phyloP scores from a whole-genome alignment of 2,329 filamentous ascomycete species.

The Parascedosporium putredinis region DNA sequence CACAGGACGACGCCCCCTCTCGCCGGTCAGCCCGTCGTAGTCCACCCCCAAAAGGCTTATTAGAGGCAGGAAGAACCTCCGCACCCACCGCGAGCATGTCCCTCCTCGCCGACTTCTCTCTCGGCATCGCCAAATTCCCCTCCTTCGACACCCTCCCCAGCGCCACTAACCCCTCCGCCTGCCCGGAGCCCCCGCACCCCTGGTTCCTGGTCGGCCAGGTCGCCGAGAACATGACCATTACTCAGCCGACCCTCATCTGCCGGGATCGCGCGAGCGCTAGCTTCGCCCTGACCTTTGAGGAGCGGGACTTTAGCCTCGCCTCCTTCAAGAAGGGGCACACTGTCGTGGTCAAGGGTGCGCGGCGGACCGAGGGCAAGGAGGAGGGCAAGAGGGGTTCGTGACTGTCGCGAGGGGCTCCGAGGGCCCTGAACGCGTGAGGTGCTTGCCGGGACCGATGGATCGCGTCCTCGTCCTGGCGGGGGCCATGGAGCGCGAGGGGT shows the following conservation, averaged over 20 bases:
- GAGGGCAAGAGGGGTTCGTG: conserved; percentile 28
- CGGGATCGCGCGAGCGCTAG: conserved; percentile 26
- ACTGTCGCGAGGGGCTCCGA: conserved; percentile 20
- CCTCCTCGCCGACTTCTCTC: conserved; percentile 20
- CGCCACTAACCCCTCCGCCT: background rate
- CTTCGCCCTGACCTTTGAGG: conserved; percentile 37
- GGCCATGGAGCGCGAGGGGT: conserved; percentile 11
- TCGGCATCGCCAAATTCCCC: conserved; percentile 22
- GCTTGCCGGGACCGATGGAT: conserved; percentile 17
- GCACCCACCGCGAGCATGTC: background rate
- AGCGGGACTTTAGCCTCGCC: conserved; percentile 22
- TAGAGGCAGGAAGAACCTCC: too few relatives aligned
- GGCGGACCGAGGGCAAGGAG: conserved; percentile 20
- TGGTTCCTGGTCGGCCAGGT: conserved; percentile 33
- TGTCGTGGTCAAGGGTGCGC: conserved; percentile 25
- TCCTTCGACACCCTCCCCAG: conserved; percentile 21
- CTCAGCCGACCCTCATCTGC: conserved; percentile 36
- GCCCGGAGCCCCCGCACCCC: conserved; percentile 2
- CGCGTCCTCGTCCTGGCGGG: conserved; percentile 20
- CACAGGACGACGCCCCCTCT: too few relatives aligned
- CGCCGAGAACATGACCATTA: conserved; percentile 37
- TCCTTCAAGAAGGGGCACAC: conserved; percentile 30
- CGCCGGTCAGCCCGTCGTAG: too few relatives aligned
- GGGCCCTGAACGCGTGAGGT: conserved; percentile 23
- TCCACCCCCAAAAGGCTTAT: too few relatives aligned